These are phyloP conservation scores for Capsella bursapastoris DNA, from an alignment of 345 rosid genomes.

Conservation along the genomic window DNA sequence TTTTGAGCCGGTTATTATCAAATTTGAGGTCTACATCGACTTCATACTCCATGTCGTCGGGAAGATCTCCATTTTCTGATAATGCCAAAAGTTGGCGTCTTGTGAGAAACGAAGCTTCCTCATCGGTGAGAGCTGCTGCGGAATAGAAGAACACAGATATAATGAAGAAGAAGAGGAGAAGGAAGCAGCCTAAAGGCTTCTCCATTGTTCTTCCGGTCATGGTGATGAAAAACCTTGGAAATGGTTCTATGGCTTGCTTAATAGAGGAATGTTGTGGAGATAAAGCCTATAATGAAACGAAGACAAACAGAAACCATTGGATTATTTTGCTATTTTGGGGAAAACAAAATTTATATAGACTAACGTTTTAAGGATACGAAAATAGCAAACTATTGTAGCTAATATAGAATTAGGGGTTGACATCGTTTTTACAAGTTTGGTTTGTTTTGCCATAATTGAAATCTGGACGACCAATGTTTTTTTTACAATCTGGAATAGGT, in stretches of 20 bases:
- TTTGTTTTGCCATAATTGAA: constrained; percentile 26
- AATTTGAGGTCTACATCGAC: constrained; percentile 48
- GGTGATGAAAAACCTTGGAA: constrained; percentile 43
- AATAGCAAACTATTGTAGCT: constrained; percentile 37
- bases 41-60: constrained; percentile 44
- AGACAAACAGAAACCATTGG: constrained; percentile 38
- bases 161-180: constrained; percentile 41
- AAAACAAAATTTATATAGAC: constrained; percentile 24
- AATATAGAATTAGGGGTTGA: constrained; percentile 30
- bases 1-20: constrained; percentile 56
- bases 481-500: background rate
- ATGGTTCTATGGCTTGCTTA: constrained; percentile 37
- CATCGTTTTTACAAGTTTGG: constrained; percentile 25
- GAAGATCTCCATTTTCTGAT: constrained; percentile 49
- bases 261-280: constrained; percentile 32
- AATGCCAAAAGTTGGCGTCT: constrained; percentile 69
- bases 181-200: constrained; percentile 65
- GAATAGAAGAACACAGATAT: constrained; percentile 37
- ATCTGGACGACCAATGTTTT: background rate
- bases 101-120: constrained; percentile 61
- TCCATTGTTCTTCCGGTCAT: constrained; percentile 48
- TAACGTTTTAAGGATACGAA: constrained; percentile 7
- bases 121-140: constrained; percentile 52
- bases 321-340: constrained; percentile 24
- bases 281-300: constrained; percentile 31